Evolutionary conservation across 805 yeast species (phyloP).

Genomic region (Cyberlindnera americana): DNA sequence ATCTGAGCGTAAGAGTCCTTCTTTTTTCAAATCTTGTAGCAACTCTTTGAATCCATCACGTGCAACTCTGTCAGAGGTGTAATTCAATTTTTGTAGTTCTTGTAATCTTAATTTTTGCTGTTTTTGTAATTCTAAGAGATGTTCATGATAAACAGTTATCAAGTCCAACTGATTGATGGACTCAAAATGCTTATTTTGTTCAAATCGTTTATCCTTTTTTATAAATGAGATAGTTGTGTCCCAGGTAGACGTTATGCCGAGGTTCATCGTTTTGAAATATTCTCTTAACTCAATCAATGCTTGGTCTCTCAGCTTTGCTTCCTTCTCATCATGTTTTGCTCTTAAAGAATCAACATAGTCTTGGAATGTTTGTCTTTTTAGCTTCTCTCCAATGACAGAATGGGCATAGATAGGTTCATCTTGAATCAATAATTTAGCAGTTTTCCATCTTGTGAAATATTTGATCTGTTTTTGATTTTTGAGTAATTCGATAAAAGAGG

Average conservation of each 20-base stretch:
- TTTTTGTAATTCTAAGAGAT: slow-evolving; percentile 28
- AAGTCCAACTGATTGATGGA: slow-evolving; percentile 57
- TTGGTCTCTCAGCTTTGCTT: slow-evolving; percentile 34
- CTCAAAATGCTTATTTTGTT: slow-evolving; percentile 54
- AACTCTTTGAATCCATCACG: slow-evolving; percentile 54
- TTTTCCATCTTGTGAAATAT: slow-evolving; percentile 62
- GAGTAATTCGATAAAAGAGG: slow-evolving; percentile 49
- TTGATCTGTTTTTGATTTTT: slow-evolving; percentile 41
- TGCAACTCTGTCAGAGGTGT: slow-evolving; percentile 59
- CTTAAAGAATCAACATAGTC: slow-evolving; percentile 45
- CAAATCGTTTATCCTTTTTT: slow-evolving; percentile 45
- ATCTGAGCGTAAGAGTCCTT: slow-evolving; percentile 41
- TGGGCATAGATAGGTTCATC: slow-evolving; percentile 67
- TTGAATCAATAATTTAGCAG: slow-evolving; percentile 46
- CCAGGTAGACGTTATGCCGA: slow-evolving; percentile 20
- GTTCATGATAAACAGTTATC: slow-evolving; percentile 45
- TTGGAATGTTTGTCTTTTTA: slow-evolving; percentile 51
- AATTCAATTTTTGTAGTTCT: slow-evolving; percentile 36
- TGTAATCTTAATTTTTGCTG: slow-evolving; percentile 23
- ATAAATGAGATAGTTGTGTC: slow-evolving; percentile 14
- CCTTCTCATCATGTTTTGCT: slow-evolving; percentile 24
- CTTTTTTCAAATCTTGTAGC: slow-evolving; percentile 34
- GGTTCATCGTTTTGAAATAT: slow-evolving; percentile 41
- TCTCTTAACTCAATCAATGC: slow-evolving; percentile 52
- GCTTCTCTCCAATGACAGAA: slow-evolving; percentile 53